Conservation (phyloP, 441 rosid genomes). For the Pelargonium myrrhifolium region DNA sequence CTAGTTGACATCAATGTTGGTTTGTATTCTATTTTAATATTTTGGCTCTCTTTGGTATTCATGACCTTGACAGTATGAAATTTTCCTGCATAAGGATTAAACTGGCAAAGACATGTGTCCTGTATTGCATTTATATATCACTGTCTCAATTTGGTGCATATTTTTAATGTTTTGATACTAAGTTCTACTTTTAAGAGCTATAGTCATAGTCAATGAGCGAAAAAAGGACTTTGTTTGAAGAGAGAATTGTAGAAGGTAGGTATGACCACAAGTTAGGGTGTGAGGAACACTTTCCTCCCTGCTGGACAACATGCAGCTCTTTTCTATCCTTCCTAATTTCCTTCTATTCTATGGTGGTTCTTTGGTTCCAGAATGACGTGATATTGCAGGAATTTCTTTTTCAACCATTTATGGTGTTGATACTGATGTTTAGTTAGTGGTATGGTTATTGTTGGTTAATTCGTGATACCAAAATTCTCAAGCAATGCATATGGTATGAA, state of each 20-base stretch:
- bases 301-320: no score
- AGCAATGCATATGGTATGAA: not conserved
- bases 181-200: not conserved
- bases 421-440: not conserved
- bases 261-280: not conserved
- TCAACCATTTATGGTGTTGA: not conserved
- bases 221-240: not conserved
- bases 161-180: not conserved
- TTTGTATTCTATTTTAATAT: not conserved
- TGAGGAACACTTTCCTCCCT: not conserved
- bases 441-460: no score
- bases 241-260: not conserved
- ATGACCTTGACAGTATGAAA: not conserved
- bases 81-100: not conserved
- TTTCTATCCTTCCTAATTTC: no score
- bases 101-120: not conserved
- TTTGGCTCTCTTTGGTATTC: not conserved
- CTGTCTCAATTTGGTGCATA: not conserved
- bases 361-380: not conserved
- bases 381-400: not conserved
- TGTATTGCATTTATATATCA: not conserved
- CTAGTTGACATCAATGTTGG: slow-evolving; percentile 1
- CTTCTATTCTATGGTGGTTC: no score
- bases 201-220: not conserved
- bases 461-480: no score